phyloP scores from a whole-genome alignment of 2,329 filamentous ascomycete genomes.

The Colletotrichum siamense region DNA sequence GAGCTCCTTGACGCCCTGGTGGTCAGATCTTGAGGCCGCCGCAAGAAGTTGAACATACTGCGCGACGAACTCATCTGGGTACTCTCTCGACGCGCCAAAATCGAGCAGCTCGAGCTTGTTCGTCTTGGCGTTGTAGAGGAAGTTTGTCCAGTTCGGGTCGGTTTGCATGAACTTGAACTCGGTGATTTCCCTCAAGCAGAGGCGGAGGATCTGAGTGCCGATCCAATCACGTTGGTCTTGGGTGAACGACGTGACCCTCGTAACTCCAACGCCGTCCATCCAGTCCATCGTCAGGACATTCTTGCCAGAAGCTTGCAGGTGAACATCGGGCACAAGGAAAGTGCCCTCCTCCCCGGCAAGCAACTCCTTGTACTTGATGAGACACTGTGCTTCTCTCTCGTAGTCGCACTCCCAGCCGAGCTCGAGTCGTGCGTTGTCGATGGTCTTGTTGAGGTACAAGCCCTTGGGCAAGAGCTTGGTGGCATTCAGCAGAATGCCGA shows the following conservation, averaged over 20 bases:
- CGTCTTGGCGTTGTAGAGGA: constrained; percentile 80
- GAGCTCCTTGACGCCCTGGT: constrained; percentile 64
- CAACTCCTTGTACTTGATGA: constrained; percentile 75
- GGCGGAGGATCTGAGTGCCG: constrained; percentile 87
- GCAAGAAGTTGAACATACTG: constrained; percentile 82
- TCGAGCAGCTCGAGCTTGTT: constrained; percentile 88
- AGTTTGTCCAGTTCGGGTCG: constrained; percentile 99
- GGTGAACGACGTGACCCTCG: constrained; percentile 75
- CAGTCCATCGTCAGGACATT: constrained; percentile 94
- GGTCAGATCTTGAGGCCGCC: constrained; percentile 77
- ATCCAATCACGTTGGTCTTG: constrained; percentile 95
- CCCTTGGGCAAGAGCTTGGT: constrained; percentile 90
- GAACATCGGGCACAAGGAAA: constrained; percentile 82
- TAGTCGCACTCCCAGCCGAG: constrained; percentile 99
- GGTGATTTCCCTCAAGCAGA: constrained; percentile 90
- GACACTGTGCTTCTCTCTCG: constrained; percentile 83
- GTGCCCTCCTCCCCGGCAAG: constrained; percentile 75
- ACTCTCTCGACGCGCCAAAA: constrained; percentile 92
- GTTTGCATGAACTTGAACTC: constrained; percentile 99
- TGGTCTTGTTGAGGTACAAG: constrained; percentile 94
- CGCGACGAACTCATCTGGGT: constrained; percentile 77
- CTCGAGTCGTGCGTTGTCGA: constrained; percentile 90
- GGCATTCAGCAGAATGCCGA: constrained; percentile 88
- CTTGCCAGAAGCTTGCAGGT: constrained; percentile 79
- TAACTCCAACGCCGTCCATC: constrained; percentile 86